Percentiles rank a stretch among this genome's conserved stretches.
phyloP scores from a whole-genome alignment of 805 yeast genomes.

The Candida xiaguanensis region DNA sequence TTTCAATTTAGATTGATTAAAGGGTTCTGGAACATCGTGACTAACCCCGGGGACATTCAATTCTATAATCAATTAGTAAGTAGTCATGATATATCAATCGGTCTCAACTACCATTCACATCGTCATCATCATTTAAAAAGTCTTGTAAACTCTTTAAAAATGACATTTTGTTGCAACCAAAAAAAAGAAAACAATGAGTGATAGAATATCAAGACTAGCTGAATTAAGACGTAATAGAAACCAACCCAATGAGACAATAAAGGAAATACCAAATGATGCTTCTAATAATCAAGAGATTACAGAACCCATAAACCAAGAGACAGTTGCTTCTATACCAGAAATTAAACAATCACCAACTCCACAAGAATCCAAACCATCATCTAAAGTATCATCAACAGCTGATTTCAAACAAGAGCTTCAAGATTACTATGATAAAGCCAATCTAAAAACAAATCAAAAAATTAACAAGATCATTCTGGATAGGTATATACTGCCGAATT shows the following conservation, averaged over 20 bases:
- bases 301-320: too few relatives aligned
- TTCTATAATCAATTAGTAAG: background rate
- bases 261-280: background rate
- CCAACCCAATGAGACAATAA: background rate
- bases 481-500: constrained; percentile 19
- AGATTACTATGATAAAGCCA: constrained; percentile 23
- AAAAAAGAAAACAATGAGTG: constrained; percentile 2
- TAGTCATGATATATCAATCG: background rate
- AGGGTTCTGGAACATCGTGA: too few relatives aligned
- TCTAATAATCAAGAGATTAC: too few relatives aligned
- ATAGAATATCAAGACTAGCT: constrained; percentile 19
- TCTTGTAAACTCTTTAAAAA: constrained; percentile 7
- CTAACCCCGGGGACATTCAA: too few relatives aligned
- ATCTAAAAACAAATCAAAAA: constrained; percentile 22
- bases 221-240: constrained; percentile 12
- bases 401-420: constrained; percentile 31
- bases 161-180: constrained; percentile 9
- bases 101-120: constrained; percentile 6
- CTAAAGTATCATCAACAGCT: constrained; percentile 15
- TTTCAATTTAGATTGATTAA: too few relatives aligned
- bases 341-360: too few relatives aligned
- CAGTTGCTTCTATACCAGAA: too few relatives aligned
- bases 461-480: constrained; percentile 24
- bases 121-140: constrained; percentile 4
- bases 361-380: background rate